A percentile compares a stretch with the other conserved stretches of the same genome.
Conservation (phyloP, 192 early-diverging fungal species). For the Dispira parvispora region DNA sequence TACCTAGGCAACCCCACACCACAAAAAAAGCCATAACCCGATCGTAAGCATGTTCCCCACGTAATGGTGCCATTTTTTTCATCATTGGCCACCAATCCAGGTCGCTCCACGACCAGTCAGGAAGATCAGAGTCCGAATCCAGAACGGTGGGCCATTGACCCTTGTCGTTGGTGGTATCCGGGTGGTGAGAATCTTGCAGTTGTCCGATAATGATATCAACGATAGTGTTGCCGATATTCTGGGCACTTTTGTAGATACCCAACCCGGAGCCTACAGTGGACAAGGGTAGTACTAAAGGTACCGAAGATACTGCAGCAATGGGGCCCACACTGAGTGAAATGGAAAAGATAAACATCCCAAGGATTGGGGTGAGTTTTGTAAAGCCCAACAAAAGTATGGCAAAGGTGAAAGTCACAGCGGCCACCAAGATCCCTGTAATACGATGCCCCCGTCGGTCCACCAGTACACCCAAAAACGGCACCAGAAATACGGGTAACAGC, state of each 20-base stretch:
- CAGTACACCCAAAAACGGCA: constrained; percentile 52
- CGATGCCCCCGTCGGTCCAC: constrained; percentile 49
- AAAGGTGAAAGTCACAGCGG: constrained; percentile 18
- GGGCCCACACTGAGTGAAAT: constrained; percentile 42
- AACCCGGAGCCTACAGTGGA: constrained; percentile 39
- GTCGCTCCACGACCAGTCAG: neutral
- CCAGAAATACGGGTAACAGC: constrained; percentile 45
- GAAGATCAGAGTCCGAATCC: neutral
- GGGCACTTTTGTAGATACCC: constrained; percentile 43
- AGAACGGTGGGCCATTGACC: neutral
- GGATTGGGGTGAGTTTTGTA: constrained; percentile 30
- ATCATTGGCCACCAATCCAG: neutral
- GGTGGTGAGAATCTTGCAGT: constrained; percentile 31
- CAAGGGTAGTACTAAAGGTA: constrained; percentile 38
- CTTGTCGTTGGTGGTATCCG: constrained; percentile 12
- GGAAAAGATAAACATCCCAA: constrained; percentile 37
- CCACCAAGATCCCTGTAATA: constrained; percentile 24
- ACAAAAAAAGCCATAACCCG: constrained; percentile 30
- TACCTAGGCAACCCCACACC: constrained; percentile 25
- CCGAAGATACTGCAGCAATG: constrained; percentile 36
- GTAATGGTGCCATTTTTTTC: constrained; percentile 4
- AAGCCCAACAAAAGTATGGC: constrained; percentile 33
- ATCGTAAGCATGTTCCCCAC: constrained; percentile 24
- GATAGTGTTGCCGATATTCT: constrained; percentile 39
- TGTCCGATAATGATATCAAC: constrained; percentile 40